Evolutionary conservation across 257 asterid species (phyloP).

Genomic region (Jasminum sambac): DNA sequence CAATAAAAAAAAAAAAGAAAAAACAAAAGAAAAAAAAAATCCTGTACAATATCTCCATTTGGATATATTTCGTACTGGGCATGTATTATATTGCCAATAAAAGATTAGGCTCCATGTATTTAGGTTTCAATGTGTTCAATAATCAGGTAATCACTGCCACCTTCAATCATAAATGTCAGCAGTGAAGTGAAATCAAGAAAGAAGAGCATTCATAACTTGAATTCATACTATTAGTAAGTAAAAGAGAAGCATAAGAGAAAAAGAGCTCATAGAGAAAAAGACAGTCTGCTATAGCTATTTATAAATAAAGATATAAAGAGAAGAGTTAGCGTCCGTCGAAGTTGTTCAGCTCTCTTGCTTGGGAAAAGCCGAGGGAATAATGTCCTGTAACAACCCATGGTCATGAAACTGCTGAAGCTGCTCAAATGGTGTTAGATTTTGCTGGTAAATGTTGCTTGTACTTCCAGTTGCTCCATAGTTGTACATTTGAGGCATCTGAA

Average conservation of each 20-base stretch:
- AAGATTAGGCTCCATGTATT: not conserved
- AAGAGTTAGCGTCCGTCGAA: conserved; percentile 18
- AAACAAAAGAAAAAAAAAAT: too few species aligned
- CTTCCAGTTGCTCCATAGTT: conserved; percentile 25
- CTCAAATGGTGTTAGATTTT: conserved; percentile 8
- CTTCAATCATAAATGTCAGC: not conserved
- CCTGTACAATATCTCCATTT: too few species aligned
- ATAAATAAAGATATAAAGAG: conserved; percentile 18
- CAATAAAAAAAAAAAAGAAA: too few species aligned
- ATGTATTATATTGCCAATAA: not conserved
- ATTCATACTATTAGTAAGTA: not conserved
- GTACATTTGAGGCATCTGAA: conserved; percentile 34
- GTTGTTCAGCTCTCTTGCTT: conserved; percentile 32
- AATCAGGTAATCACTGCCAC: not conserved
- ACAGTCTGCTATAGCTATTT: not conserved
- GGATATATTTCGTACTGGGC: too few species aligned
- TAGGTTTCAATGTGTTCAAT: not conserved
- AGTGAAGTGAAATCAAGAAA: not conserved
- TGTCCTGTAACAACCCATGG: conserved; percentile 43
- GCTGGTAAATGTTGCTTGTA: conserved; percentile 12
- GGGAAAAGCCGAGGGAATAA: conserved; percentile 35
- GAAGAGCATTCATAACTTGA: not conserved
- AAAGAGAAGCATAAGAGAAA: not conserved
- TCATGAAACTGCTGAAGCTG: conserved; percentile 28
- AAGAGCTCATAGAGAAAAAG: not conserved